A percentile compares a stretch with the other conserved stretches of the same genome.
These are phyloP conservation scores for Phialophora expanda DNA, from an alignment of 2,329 filamentous ascomycete species.

Conservation along the genomic window DNA sequence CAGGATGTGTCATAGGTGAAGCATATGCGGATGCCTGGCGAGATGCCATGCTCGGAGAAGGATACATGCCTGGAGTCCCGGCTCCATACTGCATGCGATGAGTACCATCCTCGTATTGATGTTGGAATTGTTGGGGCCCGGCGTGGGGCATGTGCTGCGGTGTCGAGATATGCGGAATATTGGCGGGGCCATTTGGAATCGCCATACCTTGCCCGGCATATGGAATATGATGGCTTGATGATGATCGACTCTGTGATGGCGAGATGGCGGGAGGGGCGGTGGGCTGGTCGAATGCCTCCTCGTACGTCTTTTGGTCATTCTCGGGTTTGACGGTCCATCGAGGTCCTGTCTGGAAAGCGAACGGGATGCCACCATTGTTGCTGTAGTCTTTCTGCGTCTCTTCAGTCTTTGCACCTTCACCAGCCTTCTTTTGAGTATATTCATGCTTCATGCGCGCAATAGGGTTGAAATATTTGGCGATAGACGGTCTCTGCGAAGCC, in stretches of 20 bases:
- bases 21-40: conserved; percentile 70
- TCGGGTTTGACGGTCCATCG: conserved; percentile 78
- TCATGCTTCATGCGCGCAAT: conserved; percentile 75
- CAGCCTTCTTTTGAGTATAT: conserved; percentile 47
- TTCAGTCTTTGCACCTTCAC: conserved; percentile 38
- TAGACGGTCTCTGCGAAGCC: conserved; percentile 59
- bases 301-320: conserved; percentile 77
- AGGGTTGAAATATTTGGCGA: conserved; percentile 64
- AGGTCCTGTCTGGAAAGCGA: conserved; percentile 80
- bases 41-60: conserved; percentile 78
- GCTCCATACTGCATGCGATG: conserved; percentile 86
- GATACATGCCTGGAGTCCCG: conserved; percentile 78
- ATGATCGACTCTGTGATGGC: conserved; percentile 66
- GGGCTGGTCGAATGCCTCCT: conserved; percentile 76
- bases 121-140: conserved; percentile 75
- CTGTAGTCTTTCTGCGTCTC: conserved; percentile 67
- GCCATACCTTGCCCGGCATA: conserved; percentile 87
- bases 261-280: conserved; percentile 67
- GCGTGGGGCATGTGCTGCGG: conserved; percentile 80
- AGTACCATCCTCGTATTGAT: conserved; percentile 73
- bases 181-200: conserved; percentile 74
- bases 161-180: conserved; percentile 70
- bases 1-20: conserved; percentile 69
- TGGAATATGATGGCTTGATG: conserved; percentile 69
- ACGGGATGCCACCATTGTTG: conserved; percentile 80